Conservation (phyloP, 1,284 basidiomycete species). For the Boletus smithii region DNA sequence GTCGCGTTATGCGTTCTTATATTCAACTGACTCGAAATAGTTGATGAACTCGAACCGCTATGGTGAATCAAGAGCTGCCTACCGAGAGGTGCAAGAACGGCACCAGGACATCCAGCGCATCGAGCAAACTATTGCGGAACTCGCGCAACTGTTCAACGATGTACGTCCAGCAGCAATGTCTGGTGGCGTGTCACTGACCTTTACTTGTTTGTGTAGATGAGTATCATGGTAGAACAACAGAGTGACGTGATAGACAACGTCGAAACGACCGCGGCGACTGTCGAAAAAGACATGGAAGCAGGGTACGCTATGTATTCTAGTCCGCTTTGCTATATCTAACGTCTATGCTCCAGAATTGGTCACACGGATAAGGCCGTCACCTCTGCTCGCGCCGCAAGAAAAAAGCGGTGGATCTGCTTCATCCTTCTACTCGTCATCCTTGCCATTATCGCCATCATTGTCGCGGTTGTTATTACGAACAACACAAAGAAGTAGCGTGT, state of each 20-base stretch:
- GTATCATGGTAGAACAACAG: constrained; percentile 89
- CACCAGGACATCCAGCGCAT: constrained; percentile 96
- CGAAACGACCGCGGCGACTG: constrained; percentile 68
- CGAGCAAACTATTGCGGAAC: constrained; percentile 87
- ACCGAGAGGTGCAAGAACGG: constrained; percentile 93
- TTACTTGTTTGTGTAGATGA: constrained; percentile 53
- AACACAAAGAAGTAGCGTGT: constrained; percentile 24
- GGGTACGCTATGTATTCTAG: constrained; percentile 49
- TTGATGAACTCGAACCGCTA: constrained; percentile 89
- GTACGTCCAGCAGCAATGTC: constrained; percentile 39
- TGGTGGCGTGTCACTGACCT: constrained; percentile 1
- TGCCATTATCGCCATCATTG: constrained; percentile 58
- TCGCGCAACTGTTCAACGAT: constrained; percentile 95
- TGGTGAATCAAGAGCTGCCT: constrained; percentile 86
- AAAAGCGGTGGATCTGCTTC: constrained; percentile 95
- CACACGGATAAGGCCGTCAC: constrained; percentile 85
- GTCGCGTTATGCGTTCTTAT: neutral
- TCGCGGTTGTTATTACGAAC: constrained; percentile 51
- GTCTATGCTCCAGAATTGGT: constrained; percentile 47
- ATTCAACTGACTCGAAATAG: constrained; percentile 38
- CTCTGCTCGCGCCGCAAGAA: constrained; percentile 86
- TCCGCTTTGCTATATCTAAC: constrained; percentile 11
- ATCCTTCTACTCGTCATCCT: constrained; percentile 63
- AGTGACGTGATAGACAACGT: constrained; percentile 83
- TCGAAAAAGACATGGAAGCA: constrained; percentile 77